Evolutionary conservation across 1,284 basidiomycete genomes (phyloP).

Genomic region (Vanrija humicola): DNA sequence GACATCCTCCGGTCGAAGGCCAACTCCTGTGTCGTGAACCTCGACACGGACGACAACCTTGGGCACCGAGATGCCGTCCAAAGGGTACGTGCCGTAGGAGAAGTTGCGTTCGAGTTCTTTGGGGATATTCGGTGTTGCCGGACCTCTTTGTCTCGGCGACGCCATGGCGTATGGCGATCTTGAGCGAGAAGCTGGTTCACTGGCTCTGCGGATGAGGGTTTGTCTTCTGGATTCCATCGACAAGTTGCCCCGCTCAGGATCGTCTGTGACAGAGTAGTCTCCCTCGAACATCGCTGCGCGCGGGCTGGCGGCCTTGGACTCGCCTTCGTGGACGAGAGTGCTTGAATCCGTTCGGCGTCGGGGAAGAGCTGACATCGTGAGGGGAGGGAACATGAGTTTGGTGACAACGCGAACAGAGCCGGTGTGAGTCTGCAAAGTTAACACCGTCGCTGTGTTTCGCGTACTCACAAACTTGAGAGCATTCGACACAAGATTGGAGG

Average conservation of each 20-base stretch:
- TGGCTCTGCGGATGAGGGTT: background rate
- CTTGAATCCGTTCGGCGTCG: no score
- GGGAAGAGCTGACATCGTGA: no score
- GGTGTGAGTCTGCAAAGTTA: constrained; percentile 53
- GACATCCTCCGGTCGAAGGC: constrained; percentile 68
- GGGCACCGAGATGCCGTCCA: no score
- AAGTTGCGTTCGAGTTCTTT: background rate
- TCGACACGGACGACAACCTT: constrained; percentile 66
- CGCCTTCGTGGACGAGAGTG: no score
- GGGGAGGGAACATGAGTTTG: constrained; percentile 38
- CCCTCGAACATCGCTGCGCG: background rate
- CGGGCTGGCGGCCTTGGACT: background rate
- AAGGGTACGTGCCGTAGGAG: no score
- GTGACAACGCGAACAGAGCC: constrained; percentile 53
- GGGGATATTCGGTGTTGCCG: background rate
- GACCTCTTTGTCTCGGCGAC: background rate
- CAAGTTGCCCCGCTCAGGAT: no score
- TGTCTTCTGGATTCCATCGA: no score
- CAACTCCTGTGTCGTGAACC: constrained; percentile 73
- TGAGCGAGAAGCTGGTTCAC: background rate
- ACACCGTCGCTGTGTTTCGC: no score
- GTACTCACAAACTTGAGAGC: constrained; percentile 55
- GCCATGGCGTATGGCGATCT: background rate
- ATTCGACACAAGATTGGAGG: constrained; percentile 51
- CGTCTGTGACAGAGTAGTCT: background rate